Evolutionary conservation across 2,329 filamentous ascomycete species (phyloP).

Genomic region (Fusarium sp.): DNA sequence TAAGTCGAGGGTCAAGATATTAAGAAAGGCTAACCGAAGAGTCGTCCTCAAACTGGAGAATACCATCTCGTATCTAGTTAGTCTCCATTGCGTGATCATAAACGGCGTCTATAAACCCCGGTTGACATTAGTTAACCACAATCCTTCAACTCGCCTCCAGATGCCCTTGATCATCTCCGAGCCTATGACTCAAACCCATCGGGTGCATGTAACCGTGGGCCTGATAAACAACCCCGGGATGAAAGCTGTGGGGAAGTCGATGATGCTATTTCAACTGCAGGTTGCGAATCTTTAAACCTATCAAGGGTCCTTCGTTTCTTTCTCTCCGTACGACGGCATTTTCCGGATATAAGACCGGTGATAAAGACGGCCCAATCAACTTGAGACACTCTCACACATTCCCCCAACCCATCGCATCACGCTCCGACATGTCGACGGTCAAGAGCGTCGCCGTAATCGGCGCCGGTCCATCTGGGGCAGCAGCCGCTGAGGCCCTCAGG

Average conservation of each 20-base stretch:
- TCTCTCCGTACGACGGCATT: background rate
- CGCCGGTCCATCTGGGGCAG: slow-evolving; percentile 1
- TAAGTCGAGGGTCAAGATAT: background rate
- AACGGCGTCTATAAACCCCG: background rate
- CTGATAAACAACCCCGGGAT: background rate
- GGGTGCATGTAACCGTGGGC: background rate
- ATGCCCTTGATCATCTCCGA: background rate
- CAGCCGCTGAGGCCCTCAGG: background rate
- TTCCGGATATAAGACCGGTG: background rate
- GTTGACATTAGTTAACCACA: background rate
- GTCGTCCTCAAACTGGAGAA: background rate
- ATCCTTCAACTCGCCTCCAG: background rate
- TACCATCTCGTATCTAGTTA: background rate
- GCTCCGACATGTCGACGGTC: background rate
- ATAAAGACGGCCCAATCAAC: background rate
- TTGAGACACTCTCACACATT: background rate
- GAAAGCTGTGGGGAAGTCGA: background rate
- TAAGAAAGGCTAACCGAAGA: background rate
- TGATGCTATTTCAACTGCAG: background rate
- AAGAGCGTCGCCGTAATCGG: slow-evolving; percentile 11
- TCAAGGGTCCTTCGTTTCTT: background rate
- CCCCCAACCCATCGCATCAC: background rate
- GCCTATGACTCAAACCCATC: background rate
- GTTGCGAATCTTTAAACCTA: background rate
- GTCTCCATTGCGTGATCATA: background rate